These are phyloP conservation scores for Trichosporon asahii DNA, from an alignment of 1,284 basidiomycete genomes.

Conservation along the genomic window DNA sequence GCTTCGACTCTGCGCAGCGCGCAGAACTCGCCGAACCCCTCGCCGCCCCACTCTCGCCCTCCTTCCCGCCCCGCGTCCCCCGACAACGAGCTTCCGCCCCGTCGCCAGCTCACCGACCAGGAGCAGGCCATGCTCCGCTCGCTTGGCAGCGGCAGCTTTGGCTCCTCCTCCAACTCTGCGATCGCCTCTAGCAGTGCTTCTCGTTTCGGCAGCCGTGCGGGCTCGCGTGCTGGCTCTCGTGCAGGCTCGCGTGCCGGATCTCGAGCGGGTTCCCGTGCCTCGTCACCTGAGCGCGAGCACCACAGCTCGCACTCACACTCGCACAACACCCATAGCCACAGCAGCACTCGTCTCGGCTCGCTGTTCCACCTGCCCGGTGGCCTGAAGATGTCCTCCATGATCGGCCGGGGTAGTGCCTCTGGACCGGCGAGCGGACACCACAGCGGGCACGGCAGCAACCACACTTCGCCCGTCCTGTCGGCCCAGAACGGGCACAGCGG, in stretches of 20 bases:
- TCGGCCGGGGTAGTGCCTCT: not conserved
- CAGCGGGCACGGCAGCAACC: not conserved
- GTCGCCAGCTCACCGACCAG: conserved; percentile 61
- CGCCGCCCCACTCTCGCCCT: conserved; percentile 41
- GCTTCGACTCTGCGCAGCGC: conserved; percentile 19
- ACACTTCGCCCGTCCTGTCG: conserved; percentile 13
- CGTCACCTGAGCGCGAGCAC: conserved; percentile 46
- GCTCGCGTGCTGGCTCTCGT: conserved; percentile 17
- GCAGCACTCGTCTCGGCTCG: conserved; percentile 16
- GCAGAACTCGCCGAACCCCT: conserved; percentile 31
- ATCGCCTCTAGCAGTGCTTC: not conserved
- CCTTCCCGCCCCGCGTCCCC: conserved; percentile 23
- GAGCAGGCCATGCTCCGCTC: conserved; percentile 75
- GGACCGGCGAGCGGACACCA: not conserved
- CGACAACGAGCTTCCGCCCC: conserved; percentile 40
- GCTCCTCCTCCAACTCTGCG: not conserved
- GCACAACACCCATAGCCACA: not conserved
- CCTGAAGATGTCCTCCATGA: conserved; percentile 22
- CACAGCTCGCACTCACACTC: not conserved
- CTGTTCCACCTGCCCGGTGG: conserved; percentile 25
- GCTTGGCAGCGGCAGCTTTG: conserved; percentile 51
- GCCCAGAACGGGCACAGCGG: conserved; percentile 6
- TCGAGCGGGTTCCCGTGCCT: conserved; percentile 54
- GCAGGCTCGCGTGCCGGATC: conserved; percentile 48
- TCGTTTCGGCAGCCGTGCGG: conserved; percentile 21